Conservation (phyloP, 352 stramenopile genomes). For the Pythium brachiatum region DNA sequence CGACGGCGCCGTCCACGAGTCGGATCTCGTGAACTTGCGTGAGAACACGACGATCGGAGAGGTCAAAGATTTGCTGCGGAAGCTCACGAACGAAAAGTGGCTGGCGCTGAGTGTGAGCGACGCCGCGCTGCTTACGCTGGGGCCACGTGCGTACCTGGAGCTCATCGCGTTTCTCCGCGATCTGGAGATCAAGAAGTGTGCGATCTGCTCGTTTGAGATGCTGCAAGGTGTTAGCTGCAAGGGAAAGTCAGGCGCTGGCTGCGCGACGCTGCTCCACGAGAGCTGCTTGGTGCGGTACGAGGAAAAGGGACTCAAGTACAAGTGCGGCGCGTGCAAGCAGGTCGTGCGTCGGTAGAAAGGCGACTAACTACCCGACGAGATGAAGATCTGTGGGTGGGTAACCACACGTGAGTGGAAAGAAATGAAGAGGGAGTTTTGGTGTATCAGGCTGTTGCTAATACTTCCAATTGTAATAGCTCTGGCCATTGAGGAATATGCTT, state of each 20-base stretch:
- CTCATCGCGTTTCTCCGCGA: conserved; percentile 71
- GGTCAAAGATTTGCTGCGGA: conserved; percentile 59
- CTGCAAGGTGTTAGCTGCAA: conserved; percentile 56
- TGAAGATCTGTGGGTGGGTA: too few species aligned
- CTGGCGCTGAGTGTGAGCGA: conserved; percentile 44
- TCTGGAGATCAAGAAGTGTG: conserved; percentile 73
- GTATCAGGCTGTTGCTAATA: too few species aligned
- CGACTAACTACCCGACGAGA: not conserved
- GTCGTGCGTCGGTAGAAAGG: conserved; percentile 35
- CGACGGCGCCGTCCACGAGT: conserved; percentile 58
- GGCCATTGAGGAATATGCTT: too few species aligned
- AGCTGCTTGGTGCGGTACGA: conserved; percentile 67
- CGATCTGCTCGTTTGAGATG: conserved; percentile 76
- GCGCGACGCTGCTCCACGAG: conserved; percentile 46
- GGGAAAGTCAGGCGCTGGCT: conserved; percentile 22
- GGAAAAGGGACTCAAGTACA: conserved; percentile 55
- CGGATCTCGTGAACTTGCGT: conserved; percentile 69
- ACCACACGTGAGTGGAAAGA: too few species aligned
- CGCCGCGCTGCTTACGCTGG: conserved; percentile 50
- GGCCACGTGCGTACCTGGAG: conserved; percentile 68
- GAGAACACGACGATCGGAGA: conserved; percentile 65
- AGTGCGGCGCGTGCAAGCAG: conserved; percentile 50
- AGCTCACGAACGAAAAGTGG: conserved; percentile 70
- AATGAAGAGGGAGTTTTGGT: too few species aligned
- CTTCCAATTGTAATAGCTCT: too few species aligned